Conservation (phyloP, 78 protist species). For the Cyanophora paradoxa region DNA sequence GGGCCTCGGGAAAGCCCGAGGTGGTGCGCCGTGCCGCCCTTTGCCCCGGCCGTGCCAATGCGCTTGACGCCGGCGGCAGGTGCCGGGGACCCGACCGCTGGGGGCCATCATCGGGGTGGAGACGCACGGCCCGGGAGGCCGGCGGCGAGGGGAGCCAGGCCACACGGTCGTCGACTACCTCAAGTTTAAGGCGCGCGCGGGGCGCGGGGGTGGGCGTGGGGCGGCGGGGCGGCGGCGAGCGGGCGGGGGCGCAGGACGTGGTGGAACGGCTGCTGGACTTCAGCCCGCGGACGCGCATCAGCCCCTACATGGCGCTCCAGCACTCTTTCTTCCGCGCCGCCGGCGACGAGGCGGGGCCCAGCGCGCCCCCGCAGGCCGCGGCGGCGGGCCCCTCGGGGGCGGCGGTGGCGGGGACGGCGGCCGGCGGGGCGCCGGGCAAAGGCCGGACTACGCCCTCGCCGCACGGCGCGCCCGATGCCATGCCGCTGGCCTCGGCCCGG, state of each 20-base stretch:
- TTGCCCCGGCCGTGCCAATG: too few relatives aligned
- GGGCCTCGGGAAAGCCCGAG: background rate
- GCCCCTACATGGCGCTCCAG: slow-evolving; percentile 64
- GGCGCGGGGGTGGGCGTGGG: background rate
- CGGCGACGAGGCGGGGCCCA: background rate
- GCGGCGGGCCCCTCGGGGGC: too few relatives aligned
- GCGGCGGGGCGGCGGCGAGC: slow-evolving; percentile 21
- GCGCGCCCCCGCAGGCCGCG: too few relatives aligned
- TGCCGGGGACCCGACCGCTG: slow-evolving; percentile 1
- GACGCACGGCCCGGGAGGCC: slow-evolving; percentile 60
- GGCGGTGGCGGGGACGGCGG: too few relatives aligned
- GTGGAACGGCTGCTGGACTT: slow-evolving; percentile 58
- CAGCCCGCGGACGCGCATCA: slow-evolving; percentile 71
- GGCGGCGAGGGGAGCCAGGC: slow-evolving; percentile 54
- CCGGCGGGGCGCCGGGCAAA: too few relatives aligned
- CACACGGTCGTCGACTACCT: slow-evolving; percentile 71
- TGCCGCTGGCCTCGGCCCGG: too few relatives aligned
- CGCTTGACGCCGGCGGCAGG: too few relatives aligned
- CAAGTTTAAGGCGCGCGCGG: slow-evolving; percentile 25
- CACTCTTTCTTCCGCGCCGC: slow-evolving; percentile 58
- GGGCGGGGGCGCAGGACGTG: slow-evolving; percentile 35
- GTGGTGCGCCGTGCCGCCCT: background rate
- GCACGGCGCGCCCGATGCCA: too few relatives aligned
- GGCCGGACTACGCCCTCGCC: too few relatives aligned
- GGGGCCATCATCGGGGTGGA: slow-evolving; percentile 46